Base-by-base conservation (phyloP, 306 rosid genomes). In the Dalbergia cultrata region DNA sequence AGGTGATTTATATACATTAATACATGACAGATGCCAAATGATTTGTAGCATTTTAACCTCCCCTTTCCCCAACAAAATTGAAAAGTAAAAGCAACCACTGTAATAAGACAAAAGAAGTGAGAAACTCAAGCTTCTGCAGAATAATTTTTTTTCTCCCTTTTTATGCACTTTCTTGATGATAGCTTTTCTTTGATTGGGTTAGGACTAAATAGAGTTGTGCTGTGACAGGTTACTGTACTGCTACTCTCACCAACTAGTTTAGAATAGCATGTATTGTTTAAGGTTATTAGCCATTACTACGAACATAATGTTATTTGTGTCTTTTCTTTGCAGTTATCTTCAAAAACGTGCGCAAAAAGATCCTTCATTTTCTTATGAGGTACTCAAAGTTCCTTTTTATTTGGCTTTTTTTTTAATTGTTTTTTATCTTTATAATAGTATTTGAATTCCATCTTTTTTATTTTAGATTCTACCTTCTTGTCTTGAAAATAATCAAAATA, bases 351-450 rank as follows among this genome's bases (percentile, higher is more conserved):
- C 86, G 5, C 84, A 59, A 52, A 93, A 89, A 91, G 97, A 93
- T 82, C 84, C 96, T 67, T 91, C 94, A 5, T 93, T 92, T 87
- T 85, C 97, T 7, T 95, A 89, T 6, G 99, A 95, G 99, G 99
- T 95, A 95, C 64, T 17, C 44, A 54, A n/a, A n/a, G 70, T 50
- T 78, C 77, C 75, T 76, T 43, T 26, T 64, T 45, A 66, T 80
- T 70, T 7, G 1, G 49, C 39, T 66, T 22, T 26, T 21, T 44
- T 26, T 1, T 1, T 26, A n/a, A 4, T 33, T 14, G 8, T 35
- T 45, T 62, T 50, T 49, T n/a, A 41, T 21, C 44, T 73, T 5
- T 13, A 52, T 59, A 21, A 57, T 31, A 59, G 12, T 66, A 34
- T 18, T 70, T 63, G 45, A 12, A 62, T 70, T 75, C 13, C 60